Evolutionary conservation across 768 basidiomycete species (phyloP), one percentile per base, ranked within the genome.

Genomic region (Calocera viscosa): DNA sequence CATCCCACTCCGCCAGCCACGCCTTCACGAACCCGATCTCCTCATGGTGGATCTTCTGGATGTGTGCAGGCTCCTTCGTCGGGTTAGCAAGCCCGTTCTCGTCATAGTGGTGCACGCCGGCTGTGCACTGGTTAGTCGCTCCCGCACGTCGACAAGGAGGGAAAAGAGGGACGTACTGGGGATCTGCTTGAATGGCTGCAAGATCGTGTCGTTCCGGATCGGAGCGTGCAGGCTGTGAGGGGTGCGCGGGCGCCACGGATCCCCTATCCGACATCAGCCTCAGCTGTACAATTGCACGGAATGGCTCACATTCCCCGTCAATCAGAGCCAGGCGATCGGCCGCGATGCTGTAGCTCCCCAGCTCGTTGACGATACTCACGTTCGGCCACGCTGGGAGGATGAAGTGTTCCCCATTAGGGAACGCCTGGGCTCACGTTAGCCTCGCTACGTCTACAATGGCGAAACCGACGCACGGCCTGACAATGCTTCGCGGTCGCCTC

Each of bases 161-260:
- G 16, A 35, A 1, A 12, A 47, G n/a, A 11, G 33, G 28, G 49
- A 80, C 86, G 28, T 70, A 92, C 92, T 80, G 11, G 87, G 87
- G 67, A 96, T 96, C 43, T 94, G 72, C 74, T 94, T 93, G 77
- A 92, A 92, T 0, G 94, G 94, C 40, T 82, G 80, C 38, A 85
- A 72, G 17, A 86, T 76, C 0, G 91, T 92, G 75, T 93, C 91
- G 47, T 80, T 74, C 19, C 93, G 80, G 60, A 84, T 80, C 5
- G 77, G 72, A 1, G 92, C 91, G 64, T 89, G 83, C 64, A 82
- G 79, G 69, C 89, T 89, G 73, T 91, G 91, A 0, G 90, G 90
- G 11, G 90, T 91, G 71, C 84, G 85, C 0, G 92, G 91, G 67
- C 88, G 82, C 93, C 93, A 96, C 17, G 93, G 92, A 76, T 95